These are phyloP conservation scores for Mitosporidium daphniae DNA, from an alignment of 371 early-diverging fungal genomes.

Conservation along the genomic window DNA sequence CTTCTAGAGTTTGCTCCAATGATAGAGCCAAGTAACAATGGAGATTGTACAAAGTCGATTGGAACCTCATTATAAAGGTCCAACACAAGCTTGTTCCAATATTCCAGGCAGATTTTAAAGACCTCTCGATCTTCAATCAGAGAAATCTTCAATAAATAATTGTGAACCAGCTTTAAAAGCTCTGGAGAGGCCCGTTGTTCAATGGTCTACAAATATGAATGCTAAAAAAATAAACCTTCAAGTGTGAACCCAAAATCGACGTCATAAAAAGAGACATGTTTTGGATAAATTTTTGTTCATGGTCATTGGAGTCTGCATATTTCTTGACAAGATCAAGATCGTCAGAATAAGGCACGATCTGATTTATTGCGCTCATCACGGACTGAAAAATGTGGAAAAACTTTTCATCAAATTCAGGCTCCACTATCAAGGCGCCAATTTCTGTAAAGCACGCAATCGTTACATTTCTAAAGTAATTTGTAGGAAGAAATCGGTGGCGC, in stretches of 20 bases:
- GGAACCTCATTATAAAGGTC: slow-evolving; percentile 13
- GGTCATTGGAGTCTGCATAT: slow-evolving; percentile 36
- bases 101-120: slow-evolving; percentile 83
- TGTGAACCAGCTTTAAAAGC: slow-evolving; percentile 30
- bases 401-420: slow-evolving; percentile 30
- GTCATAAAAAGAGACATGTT: slow-evolving; percentile 50
- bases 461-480: slow-evolving; percentile 34
- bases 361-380: slow-evolving; percentile 22
- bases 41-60: slow-evolving; percentile 8
- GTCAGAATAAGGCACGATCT: slow-evolving; percentile 21
- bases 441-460: slow-evolving; percentile 70
- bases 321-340: slow-evolving; percentile 27
- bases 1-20: slow-evolving; percentile 15
- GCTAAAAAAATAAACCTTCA: slow-evolving; percentile 15
- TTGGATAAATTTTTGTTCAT: slow-evolving; percentile 55
- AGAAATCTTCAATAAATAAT: slow-evolving; percentile 48
- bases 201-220: slow-evolving; percentile 4
- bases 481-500: slow-evolving; percentile 12
- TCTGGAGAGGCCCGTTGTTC: slow-evolving; percentile 12
- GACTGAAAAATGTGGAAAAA: slow-evolving; percentile 34
- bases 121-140: slow-evolving; percentile 65
- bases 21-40: slow-evolving; percentile 5
- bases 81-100: slow-evolving; percentile 22
- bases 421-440: slow-evolving; percentile 36
- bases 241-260: slow-evolving; percentile 31